Percentiles rank a stretch among this genome's conserved stretches.
Conservation (phyloP, 1,139 yeast genomes). For the Scheffersomyces cryptocercus region DNA sequence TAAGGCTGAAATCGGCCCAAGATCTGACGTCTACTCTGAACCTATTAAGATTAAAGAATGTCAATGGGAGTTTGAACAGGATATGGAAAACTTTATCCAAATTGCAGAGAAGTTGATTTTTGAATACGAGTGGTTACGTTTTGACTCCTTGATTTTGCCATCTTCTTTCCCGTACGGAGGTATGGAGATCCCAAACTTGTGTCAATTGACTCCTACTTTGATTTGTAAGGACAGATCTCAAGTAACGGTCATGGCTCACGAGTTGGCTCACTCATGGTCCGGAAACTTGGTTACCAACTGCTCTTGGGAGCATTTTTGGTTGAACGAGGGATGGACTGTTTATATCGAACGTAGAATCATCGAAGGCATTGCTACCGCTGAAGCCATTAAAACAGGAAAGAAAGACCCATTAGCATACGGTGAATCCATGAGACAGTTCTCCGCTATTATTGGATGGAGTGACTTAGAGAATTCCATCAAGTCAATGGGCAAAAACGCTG, state of each 20-base stretch:
- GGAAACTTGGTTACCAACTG: constrained; percentile 89
- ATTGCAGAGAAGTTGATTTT: constrained; percentile 83
- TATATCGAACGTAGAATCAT: constrained; percentile 83
- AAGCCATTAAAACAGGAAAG: constrained; percentile 12
- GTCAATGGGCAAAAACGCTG: constrained; percentile 55
- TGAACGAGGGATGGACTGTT: constrained; percentile 96
- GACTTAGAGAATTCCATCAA: constrained; percentile 68
- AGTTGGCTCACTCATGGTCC: constrained; percentile 89
- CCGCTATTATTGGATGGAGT: constrained; percentile 87
- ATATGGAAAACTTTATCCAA: constrained; percentile 75
- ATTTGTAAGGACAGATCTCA: constrained; percentile 85
- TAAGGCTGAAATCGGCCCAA: constrained; percentile 75
- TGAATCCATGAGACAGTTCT: constrained; percentile 72
- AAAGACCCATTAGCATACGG: constrained; percentile 49
- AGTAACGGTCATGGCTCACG: constrained; percentile 89
- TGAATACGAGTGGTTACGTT: constrained; percentile 82
- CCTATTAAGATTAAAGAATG: constrained; percentile 68
- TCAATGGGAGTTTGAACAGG: constrained; percentile 77
- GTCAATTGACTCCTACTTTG: constrained; percentile 89
- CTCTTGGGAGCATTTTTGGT: constrained; percentile 94
- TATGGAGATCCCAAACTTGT: constrained; percentile 92
- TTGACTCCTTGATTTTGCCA: constrained; percentile 80
- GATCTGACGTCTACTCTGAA: constrained; percentile 81
- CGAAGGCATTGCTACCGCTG: constrained; percentile 50
- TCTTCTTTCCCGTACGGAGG: constrained; percentile 92